Evolutionary conservation across 768 basidiomycete genomes (phyloP).

Genomic region (Mycena sanguinolenta): DNA sequence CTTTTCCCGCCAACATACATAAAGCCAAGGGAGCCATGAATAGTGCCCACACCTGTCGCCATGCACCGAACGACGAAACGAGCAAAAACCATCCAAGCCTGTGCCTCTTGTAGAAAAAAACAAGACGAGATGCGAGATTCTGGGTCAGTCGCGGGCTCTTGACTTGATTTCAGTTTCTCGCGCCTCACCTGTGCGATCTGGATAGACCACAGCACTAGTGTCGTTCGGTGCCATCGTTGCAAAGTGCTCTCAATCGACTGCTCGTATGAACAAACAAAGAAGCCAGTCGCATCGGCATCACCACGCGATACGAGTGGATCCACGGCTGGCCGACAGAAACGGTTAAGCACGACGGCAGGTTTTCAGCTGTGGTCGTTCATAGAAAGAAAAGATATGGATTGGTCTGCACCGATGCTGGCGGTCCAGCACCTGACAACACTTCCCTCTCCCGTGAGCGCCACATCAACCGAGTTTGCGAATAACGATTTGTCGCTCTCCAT

Average conservation of each 20-base stretch:
- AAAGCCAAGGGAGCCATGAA: neutral
- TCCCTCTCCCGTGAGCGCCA: neutral
- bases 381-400: constrained; percentile 32
- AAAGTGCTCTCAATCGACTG: constrained; percentile 21
- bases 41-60: neutral
- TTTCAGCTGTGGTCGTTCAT: constrained; percentile 16
- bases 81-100: constrained; percentile 3
- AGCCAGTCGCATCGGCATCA: neutral
- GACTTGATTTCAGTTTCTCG: neutral
- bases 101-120: constrained; percentile 15
- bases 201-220: neutral
- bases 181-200: neutral
- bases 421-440: constrained; percentile 17
- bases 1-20: neutral
- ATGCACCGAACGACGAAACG: constrained; percentile 7
- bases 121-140: constrained; percentile 25
- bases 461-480: neutral
- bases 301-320: neutral
- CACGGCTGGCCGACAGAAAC: no score
- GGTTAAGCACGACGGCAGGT: neutral
- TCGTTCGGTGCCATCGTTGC: constrained; percentile 29
- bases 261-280: constrained; percentile 4
- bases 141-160: neutral
- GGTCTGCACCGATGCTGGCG: constrained; percentile 42
- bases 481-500: constrained; percentile 18